These are phyloP conservation scores for Colletotrichum chrysophilum DNA, from an alignment of 2,329 filamentous ascomycete genomes.

Conservation along the genomic window DNA sequence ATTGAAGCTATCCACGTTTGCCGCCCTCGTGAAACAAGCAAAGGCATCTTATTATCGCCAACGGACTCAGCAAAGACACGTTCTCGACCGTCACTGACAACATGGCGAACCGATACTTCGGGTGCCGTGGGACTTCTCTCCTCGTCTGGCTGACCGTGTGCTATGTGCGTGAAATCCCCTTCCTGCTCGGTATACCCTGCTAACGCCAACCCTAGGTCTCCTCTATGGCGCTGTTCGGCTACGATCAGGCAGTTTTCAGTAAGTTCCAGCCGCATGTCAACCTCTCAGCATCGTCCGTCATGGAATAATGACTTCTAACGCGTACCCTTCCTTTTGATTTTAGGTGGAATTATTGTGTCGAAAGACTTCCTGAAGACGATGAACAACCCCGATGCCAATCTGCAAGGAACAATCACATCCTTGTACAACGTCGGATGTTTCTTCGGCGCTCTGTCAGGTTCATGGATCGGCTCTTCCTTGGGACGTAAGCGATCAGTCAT, in stretches of 20 bases:
- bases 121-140: background rate
- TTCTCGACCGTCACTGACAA: background rate
- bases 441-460: background rate
- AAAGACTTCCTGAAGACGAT: background rate
- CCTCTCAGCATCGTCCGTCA: fast-evolving
- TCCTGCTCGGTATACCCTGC: fast-evolving
- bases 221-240: background rate
- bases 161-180: fast-evolving
- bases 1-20: background rate
- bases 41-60: fast-evolving
- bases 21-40: fast-evolving
- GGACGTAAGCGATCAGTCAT: background rate
- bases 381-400: background rate
- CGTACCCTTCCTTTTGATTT: background rate
- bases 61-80: background rate
- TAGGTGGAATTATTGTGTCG: background rate
- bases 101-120: background rate
- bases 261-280: fast-evolving
- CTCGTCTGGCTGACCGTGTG: background rate
- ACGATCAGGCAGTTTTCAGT: background rate
- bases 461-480: background rate
- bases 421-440: background rate
- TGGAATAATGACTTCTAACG: background rate
- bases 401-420: background rate
- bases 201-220: fast-evolving